A percentile compares a stretch with the other conserved stretches of the same genome.
These are phyloP conservation scores for Phaeosphaeria sp. DNA, from an alignment of 2,329 filamentous ascomycete genomes.

Conservation along the genomic window DNA sequence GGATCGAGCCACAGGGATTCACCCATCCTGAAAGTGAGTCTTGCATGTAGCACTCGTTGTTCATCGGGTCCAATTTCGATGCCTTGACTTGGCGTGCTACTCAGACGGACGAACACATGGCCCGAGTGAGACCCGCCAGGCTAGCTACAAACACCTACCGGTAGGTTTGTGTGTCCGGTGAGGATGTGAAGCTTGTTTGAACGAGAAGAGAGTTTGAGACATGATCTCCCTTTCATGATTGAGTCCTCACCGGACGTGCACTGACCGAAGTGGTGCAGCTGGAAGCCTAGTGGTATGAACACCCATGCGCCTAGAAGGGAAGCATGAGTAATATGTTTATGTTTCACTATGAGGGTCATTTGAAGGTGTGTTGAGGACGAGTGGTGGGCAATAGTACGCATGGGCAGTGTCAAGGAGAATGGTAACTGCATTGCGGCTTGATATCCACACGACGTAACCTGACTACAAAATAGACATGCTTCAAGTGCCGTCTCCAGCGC, in stretches of 20 bases:
- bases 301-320: not conserved
- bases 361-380: not conserved
- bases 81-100: not conserved
- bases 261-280: not conserved
- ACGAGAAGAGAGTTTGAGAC: not conserved
- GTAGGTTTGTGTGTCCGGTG: constrained; percentile 12
- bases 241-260: constrained; percentile 1
- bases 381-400: not conserved
- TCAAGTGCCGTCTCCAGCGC: not conserved
- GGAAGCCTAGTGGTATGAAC: not conserved
- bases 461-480: not conserved
- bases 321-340: not conserved
- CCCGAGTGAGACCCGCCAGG: constrained; percentile 1
- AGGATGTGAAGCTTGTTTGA: not conserved
- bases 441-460: not conserved
- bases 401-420: not conserved
- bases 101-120: constrained; percentile 7
- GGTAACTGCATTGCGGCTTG: not conserved
- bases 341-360: not conserved
- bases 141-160: constrained; percentile 4
- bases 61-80: not conserved
- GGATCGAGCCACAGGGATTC: not conserved
- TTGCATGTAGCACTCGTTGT: not conserved
- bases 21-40: not conserved
- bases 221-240: not conserved